These are phyloP conservation scores for Apophysomyces ossiformis DNA, from an alignment of 371 early-diverging fungal genomes.

Conservation along the genomic window DNA sequence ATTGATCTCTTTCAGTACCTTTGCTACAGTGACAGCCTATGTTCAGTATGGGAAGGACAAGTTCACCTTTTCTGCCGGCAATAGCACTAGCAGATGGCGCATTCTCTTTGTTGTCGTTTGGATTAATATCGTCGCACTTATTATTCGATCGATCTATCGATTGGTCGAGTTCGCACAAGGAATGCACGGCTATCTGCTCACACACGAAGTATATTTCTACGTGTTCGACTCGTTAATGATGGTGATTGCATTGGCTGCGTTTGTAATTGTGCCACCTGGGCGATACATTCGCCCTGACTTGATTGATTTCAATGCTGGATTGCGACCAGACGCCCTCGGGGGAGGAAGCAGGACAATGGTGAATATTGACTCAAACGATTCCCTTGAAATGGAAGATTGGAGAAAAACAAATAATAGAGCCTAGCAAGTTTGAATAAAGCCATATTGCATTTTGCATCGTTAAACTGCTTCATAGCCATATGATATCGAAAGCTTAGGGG, in stretches of 20 bases:
- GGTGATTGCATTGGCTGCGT: constrained; percentile 6
- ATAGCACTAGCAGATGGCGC: neutral
- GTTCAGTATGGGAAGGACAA: neutral
- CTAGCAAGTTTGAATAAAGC: neutral
- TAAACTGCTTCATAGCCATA: no score
- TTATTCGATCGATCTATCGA: constrained; percentile 17
- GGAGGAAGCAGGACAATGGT: constrained; percentile 3
- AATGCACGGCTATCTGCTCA: neutral
- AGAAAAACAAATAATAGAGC: neutral
- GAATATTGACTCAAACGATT: neutral
- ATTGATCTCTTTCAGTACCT: constrained; percentile 9
- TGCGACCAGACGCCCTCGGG: neutral
- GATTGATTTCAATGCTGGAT: neutral
- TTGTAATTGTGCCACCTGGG: constrained; percentile 4
- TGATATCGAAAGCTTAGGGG: no score
- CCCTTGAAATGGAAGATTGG: neutral
- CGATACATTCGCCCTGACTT: constrained; percentile 9
- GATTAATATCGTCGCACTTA: constrained; percentile 11
- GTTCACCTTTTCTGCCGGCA: constrained; percentile 1
- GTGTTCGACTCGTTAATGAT: constrained; percentile 14
- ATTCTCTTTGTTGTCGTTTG: neutral
- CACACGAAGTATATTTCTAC: constrained; percentile 11
- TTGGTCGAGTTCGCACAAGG: constrained; percentile 12
- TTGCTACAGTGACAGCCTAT: neutral
- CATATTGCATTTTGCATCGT: no score